A percentile compares a stretch with the other conserved stretches of the same genome.
Evolutionary conservation across 768 basidiomycete species (phyloP).

Genomic region (Russula vinacea): DNA sequence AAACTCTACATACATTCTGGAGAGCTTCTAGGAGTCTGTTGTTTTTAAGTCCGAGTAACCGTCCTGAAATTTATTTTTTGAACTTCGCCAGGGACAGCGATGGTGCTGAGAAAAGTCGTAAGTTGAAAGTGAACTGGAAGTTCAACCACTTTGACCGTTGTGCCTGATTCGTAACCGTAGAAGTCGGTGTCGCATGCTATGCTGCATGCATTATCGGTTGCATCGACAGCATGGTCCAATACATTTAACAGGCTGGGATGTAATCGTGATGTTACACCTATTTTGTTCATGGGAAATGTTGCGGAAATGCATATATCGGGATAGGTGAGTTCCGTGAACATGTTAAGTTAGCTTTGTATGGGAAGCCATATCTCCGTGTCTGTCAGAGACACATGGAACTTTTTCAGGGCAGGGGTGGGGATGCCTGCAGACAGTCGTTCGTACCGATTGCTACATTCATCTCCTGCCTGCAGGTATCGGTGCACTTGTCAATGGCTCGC

Average conservation of each 20-base stretch:
- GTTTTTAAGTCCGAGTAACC: conserved; percentile 83
- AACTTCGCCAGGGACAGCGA: conserved; percentile 58
- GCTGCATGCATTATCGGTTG: conserved; percentile 74
- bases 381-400: conserved; percentile 79
- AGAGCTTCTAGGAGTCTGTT: conserved; percentile 82
- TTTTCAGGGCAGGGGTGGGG: conserved; percentile 66
- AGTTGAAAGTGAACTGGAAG: conserved; percentile 33
- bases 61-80: conserved; percentile 72
- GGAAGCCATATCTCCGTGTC: conserved; percentile 75
- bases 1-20: conserved; percentile 65
- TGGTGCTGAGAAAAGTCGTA: conserved; percentile 61
- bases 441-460: conserved; percentile 18
- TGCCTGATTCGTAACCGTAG: conserved; percentile 49
- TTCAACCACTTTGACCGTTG: neutral
- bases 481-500: conserved; percentile 77
- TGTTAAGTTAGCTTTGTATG: conserved; percentile 60
- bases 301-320: conserved; percentile 77
- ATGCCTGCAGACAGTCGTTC: conserved; percentile 10
- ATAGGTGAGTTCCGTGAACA: conserved; percentile 50
- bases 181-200: conserved; percentile 71
- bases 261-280: neutral
- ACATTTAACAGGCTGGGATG: conserved; percentile 69
- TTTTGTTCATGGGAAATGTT: conserved; percentile 15
- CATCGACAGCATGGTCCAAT: conserved; percentile 65
- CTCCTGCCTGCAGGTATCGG: conserved; percentile 47